Conservation (phyloP, 2,329 filamentous ascomycete species). For the Hymenoscyphus salicellus region DNA sequence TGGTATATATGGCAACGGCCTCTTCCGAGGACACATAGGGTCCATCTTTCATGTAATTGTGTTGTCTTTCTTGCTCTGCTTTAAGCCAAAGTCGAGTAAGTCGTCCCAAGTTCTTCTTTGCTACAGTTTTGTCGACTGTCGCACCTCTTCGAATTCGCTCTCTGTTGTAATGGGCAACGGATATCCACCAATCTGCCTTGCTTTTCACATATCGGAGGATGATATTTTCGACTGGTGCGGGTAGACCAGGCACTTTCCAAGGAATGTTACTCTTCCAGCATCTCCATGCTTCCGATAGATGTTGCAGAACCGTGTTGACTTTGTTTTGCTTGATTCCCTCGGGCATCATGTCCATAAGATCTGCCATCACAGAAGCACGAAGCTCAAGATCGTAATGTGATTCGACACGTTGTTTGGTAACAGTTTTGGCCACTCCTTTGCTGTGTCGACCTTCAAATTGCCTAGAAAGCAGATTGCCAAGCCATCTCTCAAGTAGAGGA, state of each 20-base stretch:
- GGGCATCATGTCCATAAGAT: conserved; percentile 99
- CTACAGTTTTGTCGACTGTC: conserved; percentile 97
- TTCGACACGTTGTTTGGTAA: conserved; percentile 97
- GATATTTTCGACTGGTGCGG: conserved; percentile 97
- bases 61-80: conserved; percentile 95
- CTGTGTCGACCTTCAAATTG: conserved; percentile 98
- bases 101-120: conserved; percentile 97
- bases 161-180: conserved; percentile 96
- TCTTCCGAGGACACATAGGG: conserved; percentile 98
- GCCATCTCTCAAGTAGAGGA: conserved; percentile 91
- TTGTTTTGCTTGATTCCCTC: conserved; percentile 99
- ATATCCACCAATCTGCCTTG: conserved; percentile 99
- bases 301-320: conserved; percentile 94
- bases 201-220: conserved; percentile 98
- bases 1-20: conserved; percentile 97
- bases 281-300: conserved; percentile 96
- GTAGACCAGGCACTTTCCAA: conserved; percentile 96
- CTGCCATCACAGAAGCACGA: conserved; percentile 96
- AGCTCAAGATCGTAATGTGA: conserved; percentile 98
- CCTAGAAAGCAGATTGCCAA: conserved; percentile 91
- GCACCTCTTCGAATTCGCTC: conserved; percentile 94
- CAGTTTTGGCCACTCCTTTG: conserved; percentile 97
- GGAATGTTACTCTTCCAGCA: conserved; percentile 99
- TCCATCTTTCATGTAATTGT: conserved; percentile 99
- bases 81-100: conserved; percentile 95